Evolutionary conservation across 208 protist species (phyloP), one percentile per base, ranked within the genome.

Genomic region (Balamuthia mandrillaris): DNA sequence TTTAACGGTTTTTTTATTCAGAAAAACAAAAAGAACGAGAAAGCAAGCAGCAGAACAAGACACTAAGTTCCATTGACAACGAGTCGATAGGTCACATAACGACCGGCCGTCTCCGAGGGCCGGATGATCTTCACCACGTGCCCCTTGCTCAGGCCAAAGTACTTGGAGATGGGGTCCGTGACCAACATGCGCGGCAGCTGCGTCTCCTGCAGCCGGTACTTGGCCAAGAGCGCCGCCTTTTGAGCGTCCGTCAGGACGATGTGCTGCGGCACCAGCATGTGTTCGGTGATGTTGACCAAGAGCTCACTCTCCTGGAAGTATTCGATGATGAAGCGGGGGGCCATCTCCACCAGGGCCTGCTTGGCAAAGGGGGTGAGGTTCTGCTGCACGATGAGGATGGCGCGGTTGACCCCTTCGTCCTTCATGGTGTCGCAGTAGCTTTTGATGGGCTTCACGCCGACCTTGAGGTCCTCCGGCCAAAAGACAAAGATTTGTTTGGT

Each of bases 81-180:
- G n/a, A n/a, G n/a, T n/a, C 98, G 92, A 90, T 99, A 99, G 14
- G 98, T 98, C n/a, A 98, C 95, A 91, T 99, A 99, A 33, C 96
- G 88, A 29, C 97, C 98, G 0, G 97, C 98, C 2, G 97, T 99
- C 90, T 98, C 97, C 31, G 93, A 97, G 65, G 93, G 91, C 10
- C 98, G 94, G 88, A 97, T 96, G 89, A 99, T 99, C 79, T 97
- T 96, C 31, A 99, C 95, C 0, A 98, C 95, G 58, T 97, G 86
- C 1, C 96, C 96, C 35, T 66, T 66, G n/a, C 63, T 18, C 33
- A 98, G 87, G 35, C 97, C 97, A 89, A 96, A 98, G 87, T 98
- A 99, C 7, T 93, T 89, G 2, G 96, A 95, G n/a, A 99, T 94
- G 12, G 98, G 97, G 90, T 99, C 98, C 1, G 88, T 94, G 4